phyloP scores from a whole-genome alignment of 768 basidiomycete genomes.

The Termitomyces sp. region DNA sequence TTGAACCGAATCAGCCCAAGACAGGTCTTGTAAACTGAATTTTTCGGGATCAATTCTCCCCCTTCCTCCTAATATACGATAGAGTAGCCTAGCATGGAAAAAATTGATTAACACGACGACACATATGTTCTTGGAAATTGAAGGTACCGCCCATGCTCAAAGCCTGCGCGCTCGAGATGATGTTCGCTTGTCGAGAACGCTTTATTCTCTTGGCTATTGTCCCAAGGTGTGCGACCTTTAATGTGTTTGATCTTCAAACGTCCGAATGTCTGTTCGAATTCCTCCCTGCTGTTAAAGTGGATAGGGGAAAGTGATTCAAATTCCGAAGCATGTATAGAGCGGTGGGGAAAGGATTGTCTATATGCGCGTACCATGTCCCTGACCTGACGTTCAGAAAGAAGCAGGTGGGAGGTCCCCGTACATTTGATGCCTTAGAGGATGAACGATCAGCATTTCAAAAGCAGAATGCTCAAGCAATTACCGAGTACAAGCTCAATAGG shows the following conservation, averaged over 20 bases:
- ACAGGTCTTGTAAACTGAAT: conserved; percentile 24
- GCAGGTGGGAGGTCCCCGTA: conserved; percentile 41
- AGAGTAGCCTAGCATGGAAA: conserved; percentile 23
- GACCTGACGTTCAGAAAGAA: conserved; percentile 33
- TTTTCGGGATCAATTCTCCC: conserved; percentile 19
- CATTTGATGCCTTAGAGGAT: conserved; percentile 35
- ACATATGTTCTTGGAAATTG: background rate
- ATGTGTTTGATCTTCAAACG: conserved; percentile 33
- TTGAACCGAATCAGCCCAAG: conserved; percentile 29
- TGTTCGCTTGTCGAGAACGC: conserved; percentile 23
- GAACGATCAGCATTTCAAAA: background rate
- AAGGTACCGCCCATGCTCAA: conserved; percentile 46
- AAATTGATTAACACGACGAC: background rate
- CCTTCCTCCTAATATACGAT: conserved; percentile 23
- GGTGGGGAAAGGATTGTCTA: conserved; percentile 9
- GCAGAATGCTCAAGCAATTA: conserved; percentile 11
- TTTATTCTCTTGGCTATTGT: conserved; percentile 42
- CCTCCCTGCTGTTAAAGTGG: conserved; percentile 27
- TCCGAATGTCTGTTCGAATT: conserved; percentile 34
- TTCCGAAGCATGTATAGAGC: conserved; percentile 15
- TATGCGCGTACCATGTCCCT: conserved; percentile 16
- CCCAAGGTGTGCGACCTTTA: conserved; percentile 29
- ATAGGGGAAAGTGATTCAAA: conserved; percentile 50
- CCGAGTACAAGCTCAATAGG: conserved; percentile 43
- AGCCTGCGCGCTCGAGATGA: conserved; percentile 31